Base-by-base conservation (phyloP, 495 filamentous ascomycete genomes). In the Talaromyces thailandensis region DNA sequence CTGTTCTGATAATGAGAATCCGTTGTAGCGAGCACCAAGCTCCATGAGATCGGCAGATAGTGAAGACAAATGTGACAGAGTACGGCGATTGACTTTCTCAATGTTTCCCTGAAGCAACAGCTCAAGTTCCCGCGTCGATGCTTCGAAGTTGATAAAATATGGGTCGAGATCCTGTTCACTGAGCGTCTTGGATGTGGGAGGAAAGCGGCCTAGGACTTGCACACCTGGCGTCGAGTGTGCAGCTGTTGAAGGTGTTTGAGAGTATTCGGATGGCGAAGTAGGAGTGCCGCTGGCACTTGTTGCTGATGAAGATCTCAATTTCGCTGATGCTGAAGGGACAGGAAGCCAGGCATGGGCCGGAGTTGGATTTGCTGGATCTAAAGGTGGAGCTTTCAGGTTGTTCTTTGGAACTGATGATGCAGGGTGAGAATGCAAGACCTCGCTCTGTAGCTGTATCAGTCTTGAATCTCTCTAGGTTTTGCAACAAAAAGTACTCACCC, bases 1-100 rank as follows among this genome's bases (percentile, higher is more conserved):
- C 62, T 89, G 89, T 73, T 98, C 95, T 0, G 92, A 96, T 0
- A 98, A 78, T 0, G 94, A 94, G 71, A 98, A 98, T n/a, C 89
- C 95, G 68, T 98, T 98, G 72, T 93, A 97, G 28, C 91, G 81
- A 16, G 92, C 93, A 28, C 94, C 94, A 3, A 98, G 81, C 67
- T 98, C 94, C 63, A 90, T 89, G 43, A 98, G 82, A 68, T 98
- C 94, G 1, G 91, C 82, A n/a, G 88, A 89, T 51, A 96, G 74
- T 2, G 86, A 83, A 12, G 89, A 88, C 2, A 96, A 71, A 67
- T 98, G 94, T 40, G 85, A 88, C 4, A 98, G 73, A 9, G 92
- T 96, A 23, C 95, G 82, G 23, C 92, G 86, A 68, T 97, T 98
- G 45, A 96, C 92, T 68, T 93, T 96, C 68, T 98, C 94, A 69